Evolutionary conservation across 2,329 filamentous ascomycete genomes (phyloP).

Genomic region (Clonostachys rhizophaga): DNA sequence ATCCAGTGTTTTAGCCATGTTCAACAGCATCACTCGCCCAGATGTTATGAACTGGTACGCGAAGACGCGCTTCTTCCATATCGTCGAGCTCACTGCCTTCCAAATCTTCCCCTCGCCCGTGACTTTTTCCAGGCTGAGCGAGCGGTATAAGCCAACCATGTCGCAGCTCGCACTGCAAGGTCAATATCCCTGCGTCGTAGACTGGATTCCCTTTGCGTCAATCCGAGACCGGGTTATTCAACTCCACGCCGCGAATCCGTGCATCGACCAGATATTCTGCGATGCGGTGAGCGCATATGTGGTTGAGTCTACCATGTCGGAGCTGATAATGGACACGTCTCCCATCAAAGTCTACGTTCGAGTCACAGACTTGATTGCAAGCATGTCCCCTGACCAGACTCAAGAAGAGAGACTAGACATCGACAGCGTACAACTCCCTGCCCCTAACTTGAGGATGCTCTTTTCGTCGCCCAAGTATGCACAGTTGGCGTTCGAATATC

Average conservation of each 20-base stretch:
- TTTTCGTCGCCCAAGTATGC: constrained; percentile 15
- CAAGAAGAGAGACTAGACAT: neutral
- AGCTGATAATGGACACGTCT: constrained; percentile 14
- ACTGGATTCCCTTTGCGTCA: constrained; percentile 20
- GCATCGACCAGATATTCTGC: constrained; percentile 23
- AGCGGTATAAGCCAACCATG: constrained; percentile 17
- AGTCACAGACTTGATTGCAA: constrained; percentile 20
- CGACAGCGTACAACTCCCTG: constrained; percentile 8
- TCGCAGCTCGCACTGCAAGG: constrained; percentile 6
- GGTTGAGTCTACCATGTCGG: constrained; percentile 19
- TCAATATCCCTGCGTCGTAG: constrained; percentile 11
- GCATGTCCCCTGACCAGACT: constrained; percentile 9
- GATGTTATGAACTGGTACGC: constrained; percentile 31
- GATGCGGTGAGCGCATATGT: constrained; percentile 23
- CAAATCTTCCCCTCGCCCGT: constrained; percentile 18
- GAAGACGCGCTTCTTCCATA: constrained; percentile 27
- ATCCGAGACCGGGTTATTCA: constrained; percentile 20
- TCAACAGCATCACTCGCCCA: constrained; percentile 25
- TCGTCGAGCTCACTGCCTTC: constrained; percentile 24
- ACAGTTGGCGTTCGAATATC: constrained; percentile 13
- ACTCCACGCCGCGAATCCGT: constrained; percentile 19
- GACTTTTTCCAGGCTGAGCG: constrained; percentile 17
- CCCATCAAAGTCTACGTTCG: constrained; percentile 17
- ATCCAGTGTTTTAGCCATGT: constrained; percentile 21
- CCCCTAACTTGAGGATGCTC: constrained; percentile 11